These are phyloP conservation scores for Roridomyces roridus DNA, from an alignment of 768 basidiomycete genomes.

Conservation along the genomic window DNA sequence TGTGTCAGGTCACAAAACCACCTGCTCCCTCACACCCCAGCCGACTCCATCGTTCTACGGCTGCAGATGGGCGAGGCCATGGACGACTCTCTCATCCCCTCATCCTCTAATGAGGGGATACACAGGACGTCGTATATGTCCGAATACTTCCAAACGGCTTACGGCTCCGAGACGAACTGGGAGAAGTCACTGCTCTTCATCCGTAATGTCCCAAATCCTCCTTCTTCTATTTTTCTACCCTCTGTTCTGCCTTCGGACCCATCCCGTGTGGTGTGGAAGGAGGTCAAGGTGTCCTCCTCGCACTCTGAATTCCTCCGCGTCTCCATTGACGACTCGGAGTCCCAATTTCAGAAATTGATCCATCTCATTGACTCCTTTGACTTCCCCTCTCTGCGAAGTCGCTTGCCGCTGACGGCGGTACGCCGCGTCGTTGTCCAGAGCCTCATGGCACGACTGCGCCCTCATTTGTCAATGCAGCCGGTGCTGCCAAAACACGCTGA, in stretches of 20 bases:
- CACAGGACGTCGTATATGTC: not conserved
- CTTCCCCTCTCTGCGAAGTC: slow-evolving; percentile 24
- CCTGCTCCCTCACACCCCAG: too few relatives aligned
- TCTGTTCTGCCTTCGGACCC: slow-evolving; percentile 8
- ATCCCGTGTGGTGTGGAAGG: slow-evolving; percentile 2
- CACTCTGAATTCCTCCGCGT: slow-evolving; percentile 29
- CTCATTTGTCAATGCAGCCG: slow-evolving; percentile 31
- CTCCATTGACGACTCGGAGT: slow-evolving; percentile 25
- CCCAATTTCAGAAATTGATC: slow-evolving; percentile 13
- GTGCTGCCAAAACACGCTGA: slow-evolving; percentile 21
- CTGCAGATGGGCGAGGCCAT: slow-evolving; percentile 3
- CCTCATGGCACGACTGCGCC: slow-evolving; percentile 21
- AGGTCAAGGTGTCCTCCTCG: slow-evolving; percentile 7
- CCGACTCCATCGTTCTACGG: not conserved
- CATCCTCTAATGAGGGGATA: slow-evolving; percentile 1
- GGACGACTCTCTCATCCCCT: not conserved
- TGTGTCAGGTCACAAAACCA: not conserved
- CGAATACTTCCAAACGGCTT: slow-evolving; percentile 33
- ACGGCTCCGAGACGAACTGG: slow-evolving; percentile 34
- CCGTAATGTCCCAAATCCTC: not conserved
- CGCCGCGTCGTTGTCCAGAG: slow-evolving; percentile 29
- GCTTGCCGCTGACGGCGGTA: slow-evolving; percentile 26
- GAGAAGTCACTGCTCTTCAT: slow-evolving; percentile 22
- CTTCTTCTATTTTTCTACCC: not conserved
- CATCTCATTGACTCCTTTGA: slow-evolving; percentile 28